Base-by-base conservation (phyloP, 805 yeast species). In the Saturnispora zaruensis region DNA sequence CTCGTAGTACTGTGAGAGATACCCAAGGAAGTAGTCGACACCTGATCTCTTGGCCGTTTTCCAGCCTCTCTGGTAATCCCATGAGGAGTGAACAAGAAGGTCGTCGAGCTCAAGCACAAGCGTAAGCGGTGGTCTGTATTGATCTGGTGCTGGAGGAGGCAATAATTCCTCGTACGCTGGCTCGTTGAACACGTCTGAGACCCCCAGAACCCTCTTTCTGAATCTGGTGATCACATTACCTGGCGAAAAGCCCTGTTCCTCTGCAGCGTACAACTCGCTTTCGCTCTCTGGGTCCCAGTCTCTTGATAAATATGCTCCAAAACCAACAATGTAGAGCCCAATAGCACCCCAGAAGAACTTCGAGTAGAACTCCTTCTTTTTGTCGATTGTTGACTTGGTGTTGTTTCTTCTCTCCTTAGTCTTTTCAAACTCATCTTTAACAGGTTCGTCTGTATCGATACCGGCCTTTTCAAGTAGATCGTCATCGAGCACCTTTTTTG, bases 11-110 rank as follows among this genome's bases (percentile, higher is more conserved):
- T 87, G 96, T 6, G 96, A 86, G 59, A 93, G 73, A 69, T 93
- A 93, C 26, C 95, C 96, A 64, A 93, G 72, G 71, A 93, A 93
- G 73, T 93, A 93, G 68, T 95, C 99, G 53, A 88, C 82, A 55
- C 99, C 99, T 32, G 99, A 98, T 73, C 99, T 87, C 75, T 93
- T 93, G 28, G 96, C 98, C 14, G 97, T 91, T 71, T 93, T 83
- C 99, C 99, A 93, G 49, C 99, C 99, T 64, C 80, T 76, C 67
- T 87, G 81, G 57, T 87, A 79, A 51, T 87, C 78, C 99, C 99
- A 93, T 55, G 84, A 87, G 37, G 95, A 82, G 66, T 93, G 96
- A 51, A 91, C 79, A 63, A 93, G 76, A 53, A 93, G 71, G 62
- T 93, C 99, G 60, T 93, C 99, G 61, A 93, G 76, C 28, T 87